Base-by-base conservation (phyloP, 805 yeast species). In the Myxozyma vanderwaltii region DNA sequence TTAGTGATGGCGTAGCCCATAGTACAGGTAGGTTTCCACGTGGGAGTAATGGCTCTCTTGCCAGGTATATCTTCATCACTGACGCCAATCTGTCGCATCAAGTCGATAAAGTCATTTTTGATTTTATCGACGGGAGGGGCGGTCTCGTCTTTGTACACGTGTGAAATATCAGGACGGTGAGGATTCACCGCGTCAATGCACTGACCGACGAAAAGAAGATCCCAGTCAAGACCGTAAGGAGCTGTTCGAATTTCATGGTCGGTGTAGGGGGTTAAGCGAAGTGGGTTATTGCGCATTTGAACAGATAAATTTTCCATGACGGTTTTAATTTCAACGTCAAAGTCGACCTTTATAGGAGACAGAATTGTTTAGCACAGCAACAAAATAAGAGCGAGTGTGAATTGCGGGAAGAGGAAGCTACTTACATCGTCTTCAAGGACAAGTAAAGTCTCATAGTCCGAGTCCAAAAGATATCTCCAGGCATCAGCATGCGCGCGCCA, bases 151-250 rank as follows among this genome's bases (percentile, higher is more conserved):
- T 58, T 45, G 51, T 53, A 58, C 21, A 29, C 47, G 17, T 39
- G 54, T n/a, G 50, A 24, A 1, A 58, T 43, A 35, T 58, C 61
- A 19, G 26, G 47, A n/a, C 55, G 43, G 21, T 58, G 41, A 5
- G 54, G 51, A 23, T 58, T 47, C 23, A 53, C 46, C 8, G 27
- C 44, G 40, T 58, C 58, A 35, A 40, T 27, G 39, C 61, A 58
- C 10, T 52, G 54, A 10, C 63, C 63, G 23, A 55, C 39, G 17
- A 40, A 10, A 29, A 59, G 46, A 29, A 59, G 15, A 38, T 59
- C 63, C 63, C 63, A 59, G 47, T 59, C 63, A 26, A 59, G 59
- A 7, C 57, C 63, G 44, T 59, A 59, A 13, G 63, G 63, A 6
- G 63, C 63, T 29, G 40, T 40, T 6, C 39, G 40, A 33, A 29